These are phyloP conservation scores for Ophiocordyceps camponoti-rufipedis DNA, from an alignment of 2,329 filamentous ascomycete species.

Conservation along the genomic window DNA sequence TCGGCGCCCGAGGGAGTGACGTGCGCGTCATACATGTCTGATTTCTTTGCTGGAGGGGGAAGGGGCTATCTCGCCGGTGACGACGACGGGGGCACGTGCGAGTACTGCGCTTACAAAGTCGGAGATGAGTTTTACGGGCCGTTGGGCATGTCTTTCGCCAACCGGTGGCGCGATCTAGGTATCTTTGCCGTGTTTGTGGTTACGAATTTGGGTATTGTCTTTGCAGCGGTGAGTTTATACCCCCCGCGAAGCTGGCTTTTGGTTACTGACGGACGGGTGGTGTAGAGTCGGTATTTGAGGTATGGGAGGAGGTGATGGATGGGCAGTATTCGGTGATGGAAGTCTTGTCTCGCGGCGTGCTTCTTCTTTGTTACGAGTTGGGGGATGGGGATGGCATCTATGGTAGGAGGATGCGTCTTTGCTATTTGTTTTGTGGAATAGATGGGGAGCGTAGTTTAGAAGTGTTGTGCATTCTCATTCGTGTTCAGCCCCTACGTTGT, in stretches of 20 bases:
- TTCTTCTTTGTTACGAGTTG: not conserved
- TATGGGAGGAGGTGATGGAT: too few species aligned
- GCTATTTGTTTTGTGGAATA: too few species aligned
- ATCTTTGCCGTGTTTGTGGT: conserved; percentile 61
- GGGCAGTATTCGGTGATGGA: too few species aligned
- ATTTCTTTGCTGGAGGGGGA: conserved; percentile 51
- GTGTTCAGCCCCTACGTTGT: too few species aligned
- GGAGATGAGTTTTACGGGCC: conserved; percentile 65
- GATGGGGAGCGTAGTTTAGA: too few species aligned
- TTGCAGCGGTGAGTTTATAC: conserved; percentile 27
- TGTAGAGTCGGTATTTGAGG: not conserved
- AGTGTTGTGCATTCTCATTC: too few species aligned
- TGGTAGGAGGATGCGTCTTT: too few species aligned
- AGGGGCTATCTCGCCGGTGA: conserved; percentile 54
- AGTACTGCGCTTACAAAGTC: conserved; percentile 66
- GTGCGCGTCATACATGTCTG: conserved; percentile 58
- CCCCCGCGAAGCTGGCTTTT: too few species aligned
- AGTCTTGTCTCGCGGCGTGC: not conserved
- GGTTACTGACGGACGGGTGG: not conserved
- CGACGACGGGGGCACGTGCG: conserved; percentile 45
- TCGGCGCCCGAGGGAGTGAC: conserved; percentile 43
- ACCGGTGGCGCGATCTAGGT: conserved; percentile 68
- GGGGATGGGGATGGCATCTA: too few species aligned
- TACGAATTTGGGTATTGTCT: conserved; percentile 52
- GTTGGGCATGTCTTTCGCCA: conserved; percentile 45